These are phyloP conservation scores for Oryza brachyantha DNA, from an alignment of 176 grass and related monocot species.

Conservation along the genomic window DNA sequence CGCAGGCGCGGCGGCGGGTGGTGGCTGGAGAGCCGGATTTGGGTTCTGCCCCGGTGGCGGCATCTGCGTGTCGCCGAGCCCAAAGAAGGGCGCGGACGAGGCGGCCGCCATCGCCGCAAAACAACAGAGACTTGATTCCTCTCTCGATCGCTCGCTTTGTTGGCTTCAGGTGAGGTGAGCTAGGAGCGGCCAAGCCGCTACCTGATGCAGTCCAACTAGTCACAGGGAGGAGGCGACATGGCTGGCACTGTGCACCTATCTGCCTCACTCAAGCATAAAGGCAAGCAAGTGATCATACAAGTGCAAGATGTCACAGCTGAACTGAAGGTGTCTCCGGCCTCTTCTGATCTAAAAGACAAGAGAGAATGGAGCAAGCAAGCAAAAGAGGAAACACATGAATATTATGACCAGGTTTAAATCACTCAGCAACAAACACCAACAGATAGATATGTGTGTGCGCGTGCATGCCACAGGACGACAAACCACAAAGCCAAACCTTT, in stretches of 20 bases:
- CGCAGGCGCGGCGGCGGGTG: constrained; percentile 34
- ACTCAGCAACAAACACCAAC: not conserved
- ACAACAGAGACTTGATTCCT: too few species aligned
- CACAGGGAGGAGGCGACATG: constrained; percentile 40
- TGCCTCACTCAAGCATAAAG: too few species aligned
- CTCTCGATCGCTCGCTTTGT: constrained; percentile 17
- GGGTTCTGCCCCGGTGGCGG: constrained; percentile 31
- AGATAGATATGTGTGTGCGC: not conserved
- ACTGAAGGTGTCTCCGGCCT: too few species aligned
- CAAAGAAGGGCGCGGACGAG: constrained; percentile 71
- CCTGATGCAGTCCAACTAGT: constrained; percentile 26
- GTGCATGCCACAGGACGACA: constrained; percentile 23
- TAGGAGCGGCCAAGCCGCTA: not conserved
- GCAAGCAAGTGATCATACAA: too few species aligned
- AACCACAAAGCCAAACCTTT: not conserved
- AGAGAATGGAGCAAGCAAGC: not conserved
- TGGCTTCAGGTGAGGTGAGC: constrained; percentile 37
- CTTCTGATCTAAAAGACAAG: constrained; percentile 50
- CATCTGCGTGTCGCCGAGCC: constrained; percentile 56
- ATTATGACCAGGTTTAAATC: constrained; percentile 22
- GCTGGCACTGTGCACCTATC: constrained; percentile 10
- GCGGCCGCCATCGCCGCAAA: constrained; percentile 55
- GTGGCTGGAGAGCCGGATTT: not conserved
- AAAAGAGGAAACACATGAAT: constrained; percentile 19
- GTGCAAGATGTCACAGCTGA: too few species aligned